These are phyloP conservation scores for Paramecium biaurelia DNA, from an alignment of 73 alveolate species.

Conservation along the genomic window DNA sequence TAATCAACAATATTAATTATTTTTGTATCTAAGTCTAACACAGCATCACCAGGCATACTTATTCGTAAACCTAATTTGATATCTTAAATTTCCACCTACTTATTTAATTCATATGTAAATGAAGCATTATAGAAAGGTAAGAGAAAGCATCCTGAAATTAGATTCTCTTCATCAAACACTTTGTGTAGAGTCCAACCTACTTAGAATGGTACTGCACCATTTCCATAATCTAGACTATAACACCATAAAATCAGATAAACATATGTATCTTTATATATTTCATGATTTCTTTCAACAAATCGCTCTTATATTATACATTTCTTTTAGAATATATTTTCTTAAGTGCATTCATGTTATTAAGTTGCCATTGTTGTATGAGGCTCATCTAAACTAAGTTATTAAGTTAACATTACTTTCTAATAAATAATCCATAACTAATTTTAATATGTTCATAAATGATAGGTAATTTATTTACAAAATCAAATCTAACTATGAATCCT, in stretches of 20 bases:
- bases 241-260: background rate
- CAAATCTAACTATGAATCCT: conserved; percentile 25
- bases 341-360: background rate
- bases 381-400: background rate
- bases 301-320: background rate
- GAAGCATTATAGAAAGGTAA: conserved; percentile 20
- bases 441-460: background rate
- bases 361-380: background rate
- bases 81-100: background rate
- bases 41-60: conserved; percentile 32
- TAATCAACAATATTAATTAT: background rate
- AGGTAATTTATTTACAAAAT: background rate
- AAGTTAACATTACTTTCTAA: background rate
- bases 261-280: conserved; percentile 1
- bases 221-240: background rate
- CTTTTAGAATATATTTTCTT: background rate
- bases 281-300: conserved; percentile 31
- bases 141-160: background rate
- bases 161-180: conserved; percentile 39
- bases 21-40: background rate
- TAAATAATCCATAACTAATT: conserved; percentile 34
- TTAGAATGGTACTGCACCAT: background rate
- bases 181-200: conserved; percentile 46
- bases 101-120: background rate
- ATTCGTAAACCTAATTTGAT: background rate